Conservation (phyloP, 2,329 filamentous ascomycete species). For the Plectosphaerella sp. region DNA sequence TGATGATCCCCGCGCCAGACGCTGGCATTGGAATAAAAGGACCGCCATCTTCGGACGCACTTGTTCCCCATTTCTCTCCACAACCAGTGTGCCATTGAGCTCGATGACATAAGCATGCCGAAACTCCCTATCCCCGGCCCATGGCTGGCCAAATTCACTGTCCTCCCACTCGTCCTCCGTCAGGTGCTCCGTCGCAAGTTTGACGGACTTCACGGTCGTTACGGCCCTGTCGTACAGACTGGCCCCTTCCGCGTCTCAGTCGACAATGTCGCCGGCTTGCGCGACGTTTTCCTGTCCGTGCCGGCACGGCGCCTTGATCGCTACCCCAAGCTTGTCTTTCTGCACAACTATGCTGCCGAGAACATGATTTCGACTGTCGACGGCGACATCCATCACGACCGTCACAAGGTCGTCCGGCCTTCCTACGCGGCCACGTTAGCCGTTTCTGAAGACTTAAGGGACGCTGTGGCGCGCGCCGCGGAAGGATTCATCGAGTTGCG, state of each 20-base stretch:
- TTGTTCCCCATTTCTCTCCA: no score
- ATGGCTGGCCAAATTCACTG: background rate
- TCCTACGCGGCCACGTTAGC: background rate
- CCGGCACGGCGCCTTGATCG: constrained; percentile 1
- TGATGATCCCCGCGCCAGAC: no score
- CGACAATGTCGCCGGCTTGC: background rate
- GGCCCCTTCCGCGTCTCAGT: background rate
- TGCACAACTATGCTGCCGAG: constrained; percentile 7
- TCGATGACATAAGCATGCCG: no score
- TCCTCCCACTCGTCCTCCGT: constrained; percentile 1
- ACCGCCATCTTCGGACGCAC: no score
- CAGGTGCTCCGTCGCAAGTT: background rate
- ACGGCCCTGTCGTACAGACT: background rate
- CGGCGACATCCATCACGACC: constrained; percentile 4
- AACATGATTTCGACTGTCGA: constrained; percentile 7
- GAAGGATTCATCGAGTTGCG: background rate
- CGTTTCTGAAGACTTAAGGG: background rate
- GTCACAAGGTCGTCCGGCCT: background rate
- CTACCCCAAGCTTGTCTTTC: background rate
- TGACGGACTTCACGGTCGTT: background rate
- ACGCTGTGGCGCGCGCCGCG: background rate
- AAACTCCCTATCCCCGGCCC: background rate
- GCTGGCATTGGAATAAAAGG: no score
- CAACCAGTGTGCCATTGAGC: no score
- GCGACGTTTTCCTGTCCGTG: background rate